Evolutionary conservation across 805 yeast species (phyloP).

Genomic region (Torulaspora maleeae): DNA sequence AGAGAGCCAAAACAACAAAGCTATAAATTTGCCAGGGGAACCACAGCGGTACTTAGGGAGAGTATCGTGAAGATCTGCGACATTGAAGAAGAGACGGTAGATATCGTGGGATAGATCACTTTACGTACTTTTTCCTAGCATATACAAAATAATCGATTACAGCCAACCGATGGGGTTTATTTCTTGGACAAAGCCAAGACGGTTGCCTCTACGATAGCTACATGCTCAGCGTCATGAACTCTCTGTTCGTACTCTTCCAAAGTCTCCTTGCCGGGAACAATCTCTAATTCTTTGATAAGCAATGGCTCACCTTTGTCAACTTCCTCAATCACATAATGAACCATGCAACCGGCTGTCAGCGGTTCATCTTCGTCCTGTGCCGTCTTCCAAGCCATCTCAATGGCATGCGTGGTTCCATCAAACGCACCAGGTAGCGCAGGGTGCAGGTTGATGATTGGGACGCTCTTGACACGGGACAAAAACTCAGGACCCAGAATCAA

Average conservation of each 20-base stretch:
- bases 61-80: constrained; percentile 61
- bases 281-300: constrained; percentile 70
- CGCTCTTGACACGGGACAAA: constrained; percentile 56
- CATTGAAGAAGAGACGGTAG: constrained; percentile 58
- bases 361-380: constrained; percentile 66
- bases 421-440: constrained; percentile 97
- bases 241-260: constrained; percentile 75
- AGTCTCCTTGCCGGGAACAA: constrained; percentile 60
- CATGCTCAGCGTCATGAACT: constrained; percentile 80
- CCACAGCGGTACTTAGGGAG: constrained; percentile 80
- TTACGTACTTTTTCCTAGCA: constrained; percentile 9
- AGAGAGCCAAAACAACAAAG: constrained; percentile 76
- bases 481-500: constrained; percentile 78
- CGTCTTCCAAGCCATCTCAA: constrained; percentile 92
- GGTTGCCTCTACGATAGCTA: constrained; percentile 91
- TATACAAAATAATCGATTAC: not conserved
- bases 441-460: constrained; percentile 87
- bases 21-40: constrained; percentile 85
- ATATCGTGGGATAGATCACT: constrained; percentile 29
- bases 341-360: constrained; percentile 89
- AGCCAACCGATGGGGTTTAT: not conserved
- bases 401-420: constrained; percentile 90
- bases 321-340: constrained; percentile 91
- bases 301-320: constrained; percentile 93
- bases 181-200: constrained; percentile 44